Evolutionary conservation across 129 eudicot genomes (phyloP), one percentile per base, ranked within the genome.

Genomic region (Dittrichia graveolens): DNA sequence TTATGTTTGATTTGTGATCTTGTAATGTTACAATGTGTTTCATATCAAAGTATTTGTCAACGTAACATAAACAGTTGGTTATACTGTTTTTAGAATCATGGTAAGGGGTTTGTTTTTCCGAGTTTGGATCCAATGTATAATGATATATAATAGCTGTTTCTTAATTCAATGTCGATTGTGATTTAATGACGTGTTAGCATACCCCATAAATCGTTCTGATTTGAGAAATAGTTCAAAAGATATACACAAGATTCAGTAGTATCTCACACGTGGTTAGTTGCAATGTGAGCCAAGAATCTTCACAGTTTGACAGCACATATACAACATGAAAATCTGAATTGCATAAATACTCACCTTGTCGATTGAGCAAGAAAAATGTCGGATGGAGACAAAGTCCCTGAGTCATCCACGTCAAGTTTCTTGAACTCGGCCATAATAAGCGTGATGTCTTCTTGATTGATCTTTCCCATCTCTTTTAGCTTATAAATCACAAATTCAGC

Each of bases 401-500:
- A 85, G 58, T 90, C 91, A 74, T 94, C 98, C 35, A 81, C 80
- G 73, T 94, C 98, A 58, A 94, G 92, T 9, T 77, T 74, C 57
- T 79, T 85, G 73, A 94, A 94, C 76, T 90, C 87, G 52, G 84
- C 81, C 95, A 90, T 47, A 43, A 89, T 63, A 31, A 76, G 73
- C 11, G 77, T 43, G 10, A 94, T 65, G 35, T 94, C 98, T 64
- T 90, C 96, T 76, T 78, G 82, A 70, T n/a, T 80, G 63, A 94
- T 90, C 81, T 90, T 90, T 12, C 98, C 98, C 98, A 94, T 94
- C 87, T 94, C 96, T 75, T 90, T 94, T 11, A 94, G 92, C 90
- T 86, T 90, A 61, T 73, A 82, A 50, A 94, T 40, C 45, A 73
- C 76, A 67, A 94, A 94, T 60, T 94, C 98, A 68, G 96, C 92